Conservation (phyloP, 2,329 filamentous ascomycete species). For the Aureobasidium subglaciale region DNA sequence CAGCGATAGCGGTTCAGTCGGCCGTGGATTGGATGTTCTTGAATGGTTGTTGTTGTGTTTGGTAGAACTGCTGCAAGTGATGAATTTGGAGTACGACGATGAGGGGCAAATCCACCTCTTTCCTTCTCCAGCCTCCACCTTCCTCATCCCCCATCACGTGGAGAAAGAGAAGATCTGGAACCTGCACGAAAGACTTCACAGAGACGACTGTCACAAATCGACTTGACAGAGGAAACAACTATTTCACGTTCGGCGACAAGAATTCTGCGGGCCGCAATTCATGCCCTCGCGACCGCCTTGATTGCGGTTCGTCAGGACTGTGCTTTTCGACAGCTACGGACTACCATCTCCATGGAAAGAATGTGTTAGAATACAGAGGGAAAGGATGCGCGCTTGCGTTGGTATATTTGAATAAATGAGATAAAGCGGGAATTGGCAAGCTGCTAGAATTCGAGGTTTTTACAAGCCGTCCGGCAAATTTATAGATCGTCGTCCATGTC, state of each 20-base stretch:
- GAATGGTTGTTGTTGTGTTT: neutral
- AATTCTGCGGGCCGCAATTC: no score
- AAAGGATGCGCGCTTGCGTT: slow-evolving; percentile 5
- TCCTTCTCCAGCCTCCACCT: neutral
- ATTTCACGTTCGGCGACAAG: no score
- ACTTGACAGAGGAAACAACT: no score
- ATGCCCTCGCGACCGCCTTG: no score
- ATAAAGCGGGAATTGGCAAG: neutral
- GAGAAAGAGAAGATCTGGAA: no score
- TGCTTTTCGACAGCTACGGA: neutral
- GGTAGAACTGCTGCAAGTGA: neutral
- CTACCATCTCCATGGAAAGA: neutral
- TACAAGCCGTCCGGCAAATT: neutral
- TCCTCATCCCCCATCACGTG: neutral
- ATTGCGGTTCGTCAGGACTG: no score
- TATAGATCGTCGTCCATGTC: slow-evolving; percentile 28
- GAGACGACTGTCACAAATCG: no score
- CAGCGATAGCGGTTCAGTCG: slow-evolving; percentile 47
- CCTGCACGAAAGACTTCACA: no score
- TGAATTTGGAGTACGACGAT: no score
- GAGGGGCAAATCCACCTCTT: slow-evolving; percentile 4
- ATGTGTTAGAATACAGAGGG: neutral
- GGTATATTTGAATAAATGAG: slow-evolving; percentile 12
- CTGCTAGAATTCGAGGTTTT: neutral
- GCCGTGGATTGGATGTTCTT: neutral